Evolutionary conservation across 495 filamentous ascomycete genomes (phyloP).

Genomic region (Neurospora sp.): DNA sequence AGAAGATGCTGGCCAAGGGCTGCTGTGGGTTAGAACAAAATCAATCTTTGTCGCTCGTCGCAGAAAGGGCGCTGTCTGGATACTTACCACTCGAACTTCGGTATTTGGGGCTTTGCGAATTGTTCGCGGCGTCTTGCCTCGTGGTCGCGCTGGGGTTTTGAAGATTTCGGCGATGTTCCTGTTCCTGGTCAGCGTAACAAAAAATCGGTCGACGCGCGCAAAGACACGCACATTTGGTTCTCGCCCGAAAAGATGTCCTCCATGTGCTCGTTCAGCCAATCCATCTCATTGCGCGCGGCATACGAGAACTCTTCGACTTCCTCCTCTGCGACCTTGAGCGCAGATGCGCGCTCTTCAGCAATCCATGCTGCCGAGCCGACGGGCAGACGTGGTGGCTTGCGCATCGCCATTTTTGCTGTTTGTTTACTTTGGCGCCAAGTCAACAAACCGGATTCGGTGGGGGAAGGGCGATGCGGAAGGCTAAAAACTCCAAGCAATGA

Average conservation of each 20-base stretch:
- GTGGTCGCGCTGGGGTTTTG: constrained; percentile 90
- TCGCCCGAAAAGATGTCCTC: constrained; percentile 71
- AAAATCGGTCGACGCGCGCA: neutral
- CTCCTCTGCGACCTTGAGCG: constrained; percentile 37
- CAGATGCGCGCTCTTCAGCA: constrained; percentile 39
- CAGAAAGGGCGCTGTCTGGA: neutral
- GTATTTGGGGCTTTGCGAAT: constrained; percentile 54
- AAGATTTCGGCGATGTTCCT: constrained; percentile 87
- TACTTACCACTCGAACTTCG: constrained; percentile 59
- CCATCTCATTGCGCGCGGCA: constrained; percentile 79
- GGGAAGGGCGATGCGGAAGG: neutral
- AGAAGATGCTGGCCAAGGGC: constrained; percentile 79
- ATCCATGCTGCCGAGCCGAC: constrained; percentile 47
- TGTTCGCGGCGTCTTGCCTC: constrained; percentile 87
- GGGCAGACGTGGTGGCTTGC: constrained; percentile 41
- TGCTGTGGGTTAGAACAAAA: constrained; percentile 26
- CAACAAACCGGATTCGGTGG: neutral
- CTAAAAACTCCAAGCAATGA: neutral
- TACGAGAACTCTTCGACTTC: constrained; percentile 87
- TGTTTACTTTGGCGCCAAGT: constrained; percentile 1
- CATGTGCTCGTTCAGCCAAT: constrained; percentile 98
- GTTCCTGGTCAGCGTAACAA: constrained; percentile 6
- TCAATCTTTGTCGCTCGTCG: neutral
- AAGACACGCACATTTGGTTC: constrained; percentile 60
- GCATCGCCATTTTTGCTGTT: constrained; percentile 36